These are phyloP conservation scores for Oemleria cerasiformis DNA, from an alignment of 306 rosid genomes.

Conservation along the genomic window DNA sequence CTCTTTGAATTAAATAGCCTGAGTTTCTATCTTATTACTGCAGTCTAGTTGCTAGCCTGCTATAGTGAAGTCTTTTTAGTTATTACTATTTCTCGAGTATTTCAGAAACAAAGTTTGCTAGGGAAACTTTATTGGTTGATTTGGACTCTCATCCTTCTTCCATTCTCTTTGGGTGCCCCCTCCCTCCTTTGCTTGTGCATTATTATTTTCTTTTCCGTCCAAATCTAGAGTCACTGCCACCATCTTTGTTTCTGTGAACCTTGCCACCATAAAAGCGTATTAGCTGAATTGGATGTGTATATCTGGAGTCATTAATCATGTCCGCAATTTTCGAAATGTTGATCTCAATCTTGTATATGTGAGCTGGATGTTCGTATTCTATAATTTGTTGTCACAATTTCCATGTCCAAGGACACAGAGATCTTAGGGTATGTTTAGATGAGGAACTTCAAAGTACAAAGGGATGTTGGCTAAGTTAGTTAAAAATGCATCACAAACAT, in stretches of 20 bases:
- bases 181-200: not conserved
- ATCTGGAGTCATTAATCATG: not conserved
- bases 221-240: not conserved
- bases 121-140: too few species aligned
- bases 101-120: too few species aligned
- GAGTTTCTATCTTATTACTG: not conserved
- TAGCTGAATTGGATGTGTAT: not conserved
- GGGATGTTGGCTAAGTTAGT: too few species aligned
- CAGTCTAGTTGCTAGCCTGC: too few species aligned
- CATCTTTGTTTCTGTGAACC: not conserved
- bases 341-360: not conserved
- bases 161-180: too few species aligned
- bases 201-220: not conserved
- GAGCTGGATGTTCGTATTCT: not conserved
- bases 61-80: too few species aligned
- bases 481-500: too few species aligned
- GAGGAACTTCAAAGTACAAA: too few species aligned
- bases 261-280: not conserved
- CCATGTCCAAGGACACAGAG: not conserved
- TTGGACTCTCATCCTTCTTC: too few species aligned
- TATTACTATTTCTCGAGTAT: too few species aligned
- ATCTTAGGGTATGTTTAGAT: too few species aligned
- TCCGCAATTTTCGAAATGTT: not conserved
- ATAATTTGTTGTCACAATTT: not conserved
- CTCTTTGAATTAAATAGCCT: not conserved